phyloP scores from a whole-genome alignment of 371 early-diverging fungal species.

The Lichtheimia ramosa region DNA sequence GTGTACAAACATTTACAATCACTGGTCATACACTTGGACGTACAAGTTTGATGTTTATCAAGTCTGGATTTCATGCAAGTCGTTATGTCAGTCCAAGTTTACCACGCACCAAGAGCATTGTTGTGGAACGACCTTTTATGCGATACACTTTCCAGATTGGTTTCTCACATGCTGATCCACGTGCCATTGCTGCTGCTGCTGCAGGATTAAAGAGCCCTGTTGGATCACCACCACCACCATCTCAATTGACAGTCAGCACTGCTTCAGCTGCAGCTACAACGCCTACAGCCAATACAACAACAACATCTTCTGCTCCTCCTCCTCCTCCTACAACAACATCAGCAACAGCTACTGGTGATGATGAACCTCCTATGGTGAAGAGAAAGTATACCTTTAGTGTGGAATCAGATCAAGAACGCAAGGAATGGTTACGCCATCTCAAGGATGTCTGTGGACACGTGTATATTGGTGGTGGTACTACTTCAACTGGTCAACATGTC shows the following conservation, averaged over 20 bases:
- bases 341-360: neutral
- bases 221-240: too few species aligned
- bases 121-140: conserved; percentile 71
- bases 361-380: conserved; percentile 29
- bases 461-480: conserved; percentile 25
- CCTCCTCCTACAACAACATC: neutral
- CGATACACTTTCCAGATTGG: conserved; percentile 67
- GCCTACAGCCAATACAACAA: neutral
- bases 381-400: conserved; percentile 60
- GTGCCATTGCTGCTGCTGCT: conserved; percentile 12
- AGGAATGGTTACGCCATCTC: conserved; percentile 46
- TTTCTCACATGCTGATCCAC: conserved; percentile 37
- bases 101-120: conserved; percentile 60
- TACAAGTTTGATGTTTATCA: conserved; percentile 65
- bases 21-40: conserved; percentile 64
- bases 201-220: neutral
- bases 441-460: conserved; percentile 33
- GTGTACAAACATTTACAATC: conserved; percentile 61
- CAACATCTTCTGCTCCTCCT: neutral
- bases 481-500: conserved; percentile 25
- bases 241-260: neutral
- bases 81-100: conserved; percentile 55
- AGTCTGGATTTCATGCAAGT: conserved; percentile 55
- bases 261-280: neutral
- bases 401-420: conserved; percentile 48